These are phyloP conservation scores for Sporothrix phasma DNA, from an alignment of 2,329 filamentous ascomycete species.

Conservation along the genomic window DNA sequence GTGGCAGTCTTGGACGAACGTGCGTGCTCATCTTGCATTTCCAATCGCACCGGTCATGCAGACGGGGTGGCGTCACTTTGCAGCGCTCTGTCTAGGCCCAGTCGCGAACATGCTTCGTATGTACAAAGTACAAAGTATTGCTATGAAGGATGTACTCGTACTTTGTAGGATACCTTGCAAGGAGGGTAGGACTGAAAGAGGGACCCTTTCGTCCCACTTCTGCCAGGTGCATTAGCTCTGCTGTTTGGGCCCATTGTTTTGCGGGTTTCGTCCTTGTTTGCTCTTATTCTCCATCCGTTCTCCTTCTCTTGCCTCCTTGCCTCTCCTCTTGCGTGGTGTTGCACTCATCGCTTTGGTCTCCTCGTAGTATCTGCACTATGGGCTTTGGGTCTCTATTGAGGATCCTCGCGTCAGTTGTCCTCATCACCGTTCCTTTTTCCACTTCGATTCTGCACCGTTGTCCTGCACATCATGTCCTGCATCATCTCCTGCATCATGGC, in stretches of 20 bases:
- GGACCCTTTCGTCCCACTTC: neutral
- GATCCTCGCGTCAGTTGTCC: neutral
- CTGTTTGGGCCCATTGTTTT: neutral
- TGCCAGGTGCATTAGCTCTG: slow-evolving; percentile 5
- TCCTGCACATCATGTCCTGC: neutral
- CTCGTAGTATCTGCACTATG: no score
- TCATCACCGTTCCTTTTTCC: neutral
- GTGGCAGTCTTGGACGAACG: no score
- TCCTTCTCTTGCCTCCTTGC: no score
- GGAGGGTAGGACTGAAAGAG: neutral
- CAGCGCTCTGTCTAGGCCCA: no score
- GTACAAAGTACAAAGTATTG: no score
- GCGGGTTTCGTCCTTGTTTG: neutral
- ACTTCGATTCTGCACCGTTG: slow-evolving; percentile 3
- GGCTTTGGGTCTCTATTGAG: neutral
- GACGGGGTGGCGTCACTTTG: slow-evolving; percentile 11
- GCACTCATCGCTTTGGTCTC: no score
- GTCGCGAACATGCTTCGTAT: no score
- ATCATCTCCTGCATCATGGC: neutral
- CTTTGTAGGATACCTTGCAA: no score
- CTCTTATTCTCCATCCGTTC: slow-evolving; percentile 4
- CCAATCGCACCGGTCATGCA: no score
- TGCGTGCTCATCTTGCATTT: no score
- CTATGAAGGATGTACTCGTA: no score
- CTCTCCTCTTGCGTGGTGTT: no score